Evolutionary conservation across 2,329 filamentous ascomycete genomes (phyloP), one percentile per base, ranked within the genome.

Genomic region (Claviceps capensis): DNA sequence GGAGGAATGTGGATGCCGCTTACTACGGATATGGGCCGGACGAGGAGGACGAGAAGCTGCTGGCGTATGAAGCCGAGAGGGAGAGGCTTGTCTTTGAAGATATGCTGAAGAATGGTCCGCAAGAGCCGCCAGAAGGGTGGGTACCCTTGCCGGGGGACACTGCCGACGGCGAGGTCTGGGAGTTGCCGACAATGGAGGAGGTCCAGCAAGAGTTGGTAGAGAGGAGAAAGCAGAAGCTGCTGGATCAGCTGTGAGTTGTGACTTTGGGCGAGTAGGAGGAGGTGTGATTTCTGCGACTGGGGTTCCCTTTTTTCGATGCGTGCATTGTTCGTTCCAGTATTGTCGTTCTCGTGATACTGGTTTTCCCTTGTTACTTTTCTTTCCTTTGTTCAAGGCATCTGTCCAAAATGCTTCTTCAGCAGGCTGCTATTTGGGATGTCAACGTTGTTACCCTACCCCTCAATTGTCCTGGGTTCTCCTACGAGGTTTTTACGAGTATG

Each of bases 21-120:
- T 98, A 98, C 68, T 98, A 96, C 67, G 93, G 93, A 42, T 98
- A 95, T 67, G 90, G 89, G 55, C 77, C 90, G 7, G 88, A 90
- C 59, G 90, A 97, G 67, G 93, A 97, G 67, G 88, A 95, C 65
- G 87, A 85, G 0, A 81, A 77, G 46, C 65, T 97, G 62, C 66
- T 96, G 56, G 79, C 74, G 49, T 95, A 94, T 65, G 93, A 98
- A 73, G 77, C 73, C 46, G 74, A 80, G 62, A 93, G 89, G 71
- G 93, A 97, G 74, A 78, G 81, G 58, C 86, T 94, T 65, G 88
- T 89, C 0, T 75, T 80, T 54, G 83, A 88, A 61, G 75, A 80
- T 55, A 71, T 95, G 61, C 66, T 83, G 56, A 72, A 72, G 51
- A 73, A 79, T 19, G 78, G 76, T 17, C 69, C 76, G 47, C 69